Evolutionary conservation across 78 protist genomes (phyloP), one percentile per base, ranked within the genome.

Genomic region (Dictyostelium capitatum): DNA sequence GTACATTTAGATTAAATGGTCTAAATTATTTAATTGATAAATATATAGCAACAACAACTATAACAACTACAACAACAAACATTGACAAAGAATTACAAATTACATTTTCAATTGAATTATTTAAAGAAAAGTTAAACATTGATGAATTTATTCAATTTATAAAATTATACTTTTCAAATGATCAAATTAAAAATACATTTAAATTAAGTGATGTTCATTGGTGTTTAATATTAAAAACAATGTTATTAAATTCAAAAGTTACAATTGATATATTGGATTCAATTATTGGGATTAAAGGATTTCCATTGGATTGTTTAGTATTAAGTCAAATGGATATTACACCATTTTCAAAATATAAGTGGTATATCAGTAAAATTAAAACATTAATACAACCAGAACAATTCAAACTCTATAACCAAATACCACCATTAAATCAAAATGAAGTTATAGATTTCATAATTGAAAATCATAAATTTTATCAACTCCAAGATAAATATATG

Each of bases 271-370:
- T 57, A 57, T 57, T 57, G 11, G 67, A 57, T 57, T 57, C 23
- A 23, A 6, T 57, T 23, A 57, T 57, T n/a, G 67, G 23, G 23
- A n/a, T 28, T 5, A n/a, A 23, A n/a, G 67, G 23, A 23, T 57
- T 57, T 14, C 67, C 67, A 9, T 8, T 57, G 0, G 67, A 57
- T 7, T 12, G 23, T 57, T 57, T 23, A 23, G 20, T 23, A 57
- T 20, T n/a, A 14, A 57, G 10, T 57, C 67, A 8, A 57, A 20
- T 57, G 20, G 67, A 64, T 25, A 14, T 64, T 11, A 19, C 28
- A 28, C 73, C 73, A 64, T 64, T 64, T 64, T 64, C 20, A 30
- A 64, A 64, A 64, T 64, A 64, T 64, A 64, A 64, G 28, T 64
- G 73, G 73, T 64, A 64, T 64, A 32, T 64, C 6, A 41, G 28